Base-by-base conservation (phyloP, 208 protist species). In the Leishmania gerbilli region DNA sequence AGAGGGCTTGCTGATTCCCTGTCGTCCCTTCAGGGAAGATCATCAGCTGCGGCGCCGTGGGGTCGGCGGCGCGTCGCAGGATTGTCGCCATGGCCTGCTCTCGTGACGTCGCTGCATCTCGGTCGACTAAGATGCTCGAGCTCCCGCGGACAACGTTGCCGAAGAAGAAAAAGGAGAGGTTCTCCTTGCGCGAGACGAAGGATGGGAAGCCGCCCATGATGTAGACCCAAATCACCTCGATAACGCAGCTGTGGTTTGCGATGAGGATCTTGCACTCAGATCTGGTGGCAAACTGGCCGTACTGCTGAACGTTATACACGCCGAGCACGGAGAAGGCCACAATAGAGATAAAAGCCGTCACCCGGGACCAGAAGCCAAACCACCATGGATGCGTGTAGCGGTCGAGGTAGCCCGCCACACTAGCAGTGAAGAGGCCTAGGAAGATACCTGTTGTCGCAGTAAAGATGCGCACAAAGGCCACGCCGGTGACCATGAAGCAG, bases 1-100 rank as follows among this genome's bases (percentile, higher is more conserved):
- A 97, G 17, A 98, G 88, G 9, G 89, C 84, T 51, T 87, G 64
- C 69, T 96, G 91, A 78, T 97, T 98, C 58, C 78, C 83, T 45
- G 91, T 95, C 2, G 95, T 97, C 60, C 96, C 96, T 74, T 98
- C 95, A 9, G 96, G 96, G 85, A 97, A 98, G 55, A 98, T 88
- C 80, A 98, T 87, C 34, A 96, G 79, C 82, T 95, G 94, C 2
- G 88, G 87, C 21, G 79, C 84, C 7, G 85, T 76, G 1, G 87
- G 88, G 78, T 95, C 82, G n/a, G 62, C 86, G 6, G 92, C 89
- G n/a, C 92, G 90, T n/a, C 68, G 76, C 24, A 71, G 74, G 77
- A 98, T 97, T 15, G 84, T 82, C 37, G 83, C 67, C 45, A 91
- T 83, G 49, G 93, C 91, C 76, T 87, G 72, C 69, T 82, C 69